Evolutionary conservation across 164 flowering plant genomes (phyloP).

Genomic region (Hamamelis virginiana): DNA sequence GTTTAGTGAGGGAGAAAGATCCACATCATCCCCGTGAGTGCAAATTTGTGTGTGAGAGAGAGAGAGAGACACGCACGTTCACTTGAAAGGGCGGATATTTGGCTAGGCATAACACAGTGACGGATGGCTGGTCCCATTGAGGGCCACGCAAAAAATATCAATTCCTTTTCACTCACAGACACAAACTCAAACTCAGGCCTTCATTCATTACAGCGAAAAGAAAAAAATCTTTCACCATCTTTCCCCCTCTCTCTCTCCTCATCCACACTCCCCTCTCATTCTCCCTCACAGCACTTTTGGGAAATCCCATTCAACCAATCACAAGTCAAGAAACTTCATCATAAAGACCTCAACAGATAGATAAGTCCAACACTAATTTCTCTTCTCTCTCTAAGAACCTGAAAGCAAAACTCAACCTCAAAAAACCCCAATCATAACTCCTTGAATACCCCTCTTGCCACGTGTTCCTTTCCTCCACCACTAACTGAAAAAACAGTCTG

Average conservation of each 20-base stretch:
- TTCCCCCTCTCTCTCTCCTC: constrained; percentile 17
- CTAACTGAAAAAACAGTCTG: constrained; percentile 38
- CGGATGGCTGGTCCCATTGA: constrained; percentile 31
- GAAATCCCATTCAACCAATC: constrained; percentile 73
- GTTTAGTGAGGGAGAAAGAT: too few species aligned
- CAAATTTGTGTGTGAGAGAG: too few species aligned
- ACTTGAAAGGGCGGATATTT: not conserved
- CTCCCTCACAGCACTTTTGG: constrained; percentile 10
- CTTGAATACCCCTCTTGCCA: constrained; percentile 36
- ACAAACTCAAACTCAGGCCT: constrained; percentile 14
- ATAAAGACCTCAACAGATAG: constrained; percentile 30
- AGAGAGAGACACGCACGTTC: not conserved
- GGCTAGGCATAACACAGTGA: constrained; percentile 8
- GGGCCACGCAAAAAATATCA: constrained; percentile 35
- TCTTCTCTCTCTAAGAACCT: not conserved
- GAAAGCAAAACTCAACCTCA: constrained; percentile 31
- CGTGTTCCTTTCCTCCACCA: constrained; percentile 64
- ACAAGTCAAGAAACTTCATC: constrained; percentile 60
- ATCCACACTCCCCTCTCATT: constrained; percentile 19
- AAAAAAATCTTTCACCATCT: constrained; percentile 5
- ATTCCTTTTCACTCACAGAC: constrained; percentile 27
- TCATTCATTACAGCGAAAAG: not conserved
- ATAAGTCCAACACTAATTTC: not conserved
- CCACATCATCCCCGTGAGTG: too few species aligned
- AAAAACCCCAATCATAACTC: constrained; percentile 15